Base-by-base conservation (phyloP, 305 asterid genomes). In the Ajuga reptans region DNA sequence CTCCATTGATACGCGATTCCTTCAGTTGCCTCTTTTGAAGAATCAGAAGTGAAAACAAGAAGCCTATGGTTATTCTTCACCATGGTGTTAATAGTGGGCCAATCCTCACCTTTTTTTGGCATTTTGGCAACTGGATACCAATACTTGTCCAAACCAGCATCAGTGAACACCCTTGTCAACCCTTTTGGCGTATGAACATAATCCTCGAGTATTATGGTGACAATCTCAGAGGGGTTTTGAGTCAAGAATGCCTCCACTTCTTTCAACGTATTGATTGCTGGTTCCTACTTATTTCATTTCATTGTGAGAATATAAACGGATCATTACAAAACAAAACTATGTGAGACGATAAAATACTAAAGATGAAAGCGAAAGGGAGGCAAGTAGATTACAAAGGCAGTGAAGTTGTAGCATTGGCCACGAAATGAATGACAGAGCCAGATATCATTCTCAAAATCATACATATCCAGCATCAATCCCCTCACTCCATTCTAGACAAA, bases 391-490 rank as follows among this genome's bases (percentile, higher is more conserved):
- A 90, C 99, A 70, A 93, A 93, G 66, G 97, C 92, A 39, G 99
- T 93, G 87, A 87, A 84, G 84, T 93, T 93, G 87, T 81, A 93
- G 83, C 99, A 93, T 74, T 90, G 95, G 70, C 97, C 97, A 12
- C 77, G 88, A 64, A 93, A 84, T 2, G 99, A 93, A 79, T 93
- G 99, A 70, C 99, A 93, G 73, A 93, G 95, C 99, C 99, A 93
- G 71, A 93, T 85, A 76, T 90, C 96, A 45, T 89, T 84, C 85
- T 90, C 92, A 78, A 93, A 93, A 76, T 93, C 99, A 52, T 93
- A 90, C 97, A 93, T 87, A 81, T 93, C 99, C 86, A 93, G 84
- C 99, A 93, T 93, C 87, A 93, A 78, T 52, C 99, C 99, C 76
- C 97, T 84, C 64, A 90, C 99, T 81, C 97, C 97, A 84, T 90